Base-by-base conservation (phyloP, 345 rosid genomes). In the Aquilaria yunnanensis region DNA sequence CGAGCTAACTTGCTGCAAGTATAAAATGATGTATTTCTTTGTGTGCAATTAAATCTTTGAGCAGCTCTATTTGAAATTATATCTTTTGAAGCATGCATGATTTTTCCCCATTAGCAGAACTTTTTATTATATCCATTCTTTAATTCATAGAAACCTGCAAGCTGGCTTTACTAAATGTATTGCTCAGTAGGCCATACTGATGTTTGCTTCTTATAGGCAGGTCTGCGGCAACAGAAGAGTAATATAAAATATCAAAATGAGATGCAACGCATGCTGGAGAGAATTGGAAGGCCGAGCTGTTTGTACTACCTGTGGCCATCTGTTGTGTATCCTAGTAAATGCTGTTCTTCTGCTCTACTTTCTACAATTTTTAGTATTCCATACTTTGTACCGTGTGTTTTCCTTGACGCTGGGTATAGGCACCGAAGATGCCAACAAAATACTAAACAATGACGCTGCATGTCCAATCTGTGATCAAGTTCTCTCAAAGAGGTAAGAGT, bases 261-360 rank as follows among this genome's bases (percentile, higher is more conserved):
- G 87, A 81, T 94, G 99, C 90, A 90, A 90, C 32, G 88, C 90
- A 0, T 94, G 99, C 71, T 91, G 99, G 99, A 87, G 87, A 65
- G 97, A 94, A 67, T 68, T 94, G 76, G 96, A 90, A 72, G 96
- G 96, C 60, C 86, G 88, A 47, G 99, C 99, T 6, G 63, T 94
- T 67, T 67, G 88, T 67, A 90, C 99, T 47, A 88, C 95, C 12
- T 94, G 97, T 51, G 99, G 95, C 62, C 96, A 94, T 69, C 76
- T 94, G 50, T 74, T 90, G 67, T 94, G 97, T 94, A 90, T 85
- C 83, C 86, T n/a, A 50, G 43, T 54, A 23, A 49, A 54, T 32
- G 59, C 64, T 54, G 49, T 62, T 33, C 32, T 68, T 67, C 31
- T 51, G 11, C 31, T 29, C 66, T 29, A 41, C 29, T 55, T 37